A percentile compares a stretch with the other conserved stretches of the same genome.
Evolutionary conservation across 169 alveolate species (phyloP).

Genomic region (Babesia ovata): DNA sequence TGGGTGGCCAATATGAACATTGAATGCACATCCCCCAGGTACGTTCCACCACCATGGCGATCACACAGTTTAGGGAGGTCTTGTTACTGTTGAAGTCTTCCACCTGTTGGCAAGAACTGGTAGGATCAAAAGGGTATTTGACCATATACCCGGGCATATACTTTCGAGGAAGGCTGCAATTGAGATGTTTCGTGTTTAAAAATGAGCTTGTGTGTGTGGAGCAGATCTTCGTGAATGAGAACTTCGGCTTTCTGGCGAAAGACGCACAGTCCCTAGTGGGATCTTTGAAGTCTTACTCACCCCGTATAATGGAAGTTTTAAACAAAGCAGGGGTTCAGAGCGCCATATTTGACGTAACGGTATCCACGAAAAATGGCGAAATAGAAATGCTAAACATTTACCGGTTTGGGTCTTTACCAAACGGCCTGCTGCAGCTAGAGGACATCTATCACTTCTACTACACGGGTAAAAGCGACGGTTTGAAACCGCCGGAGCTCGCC

Average conservation of each 20-base stretch:
- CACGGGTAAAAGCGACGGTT: constrained; percentile 14
- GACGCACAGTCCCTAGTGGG: constrained; percentile 15
- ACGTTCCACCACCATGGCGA: not conserved
- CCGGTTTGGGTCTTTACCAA: constrained; percentile 6
- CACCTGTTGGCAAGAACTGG: constrained; percentile 37
- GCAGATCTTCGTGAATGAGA: constrained; percentile 54
- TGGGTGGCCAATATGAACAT: constrained; percentile 51
- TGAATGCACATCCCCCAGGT: constrained; percentile 39
- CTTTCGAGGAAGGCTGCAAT: constrained; percentile 6
- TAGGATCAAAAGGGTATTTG: not conserved
- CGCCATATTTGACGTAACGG: constrained; percentile 25
- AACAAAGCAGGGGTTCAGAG: not conserved
- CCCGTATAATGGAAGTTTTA: not conserved
- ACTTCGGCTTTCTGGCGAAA: constrained; percentile 37
- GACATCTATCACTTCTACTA: constrained; percentile 39
- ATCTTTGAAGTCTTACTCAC: not conserved
- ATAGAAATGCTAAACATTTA: not conserved
- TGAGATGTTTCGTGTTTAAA: constrained; percentile 30
- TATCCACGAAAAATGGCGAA: constrained; percentile 3
- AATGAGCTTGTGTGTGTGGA: constrained; percentile 20
- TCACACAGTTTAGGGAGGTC: constrained; percentile 43
- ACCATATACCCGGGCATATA: constrained; percentile 27
- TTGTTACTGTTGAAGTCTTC: constrained; percentile 54
- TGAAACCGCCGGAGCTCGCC: not conserved
- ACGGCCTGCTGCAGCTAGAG: constrained; percentile 16